These are phyloP conservation scores for Neoboletus magnificus DNA, from an alignment of 768 basidiomycete genomes.

Conservation along the genomic window DNA sequence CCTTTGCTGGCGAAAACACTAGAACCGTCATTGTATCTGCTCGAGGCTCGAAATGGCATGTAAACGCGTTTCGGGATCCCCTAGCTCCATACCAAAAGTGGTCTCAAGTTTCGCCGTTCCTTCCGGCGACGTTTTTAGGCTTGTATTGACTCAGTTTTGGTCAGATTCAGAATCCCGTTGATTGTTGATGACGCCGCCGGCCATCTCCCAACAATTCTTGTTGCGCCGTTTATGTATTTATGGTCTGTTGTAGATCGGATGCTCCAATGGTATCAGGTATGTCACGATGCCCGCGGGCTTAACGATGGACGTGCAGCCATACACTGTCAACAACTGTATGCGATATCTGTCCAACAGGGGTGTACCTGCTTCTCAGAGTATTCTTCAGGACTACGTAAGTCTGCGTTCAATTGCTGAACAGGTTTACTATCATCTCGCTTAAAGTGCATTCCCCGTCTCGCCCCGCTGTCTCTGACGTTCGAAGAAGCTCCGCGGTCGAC, in stretches of 20 bases:
- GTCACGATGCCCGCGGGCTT: not conserved
- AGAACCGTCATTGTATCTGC: too few species aligned
- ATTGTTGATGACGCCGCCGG: too few species aligned
- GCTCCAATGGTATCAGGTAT: not conserved
- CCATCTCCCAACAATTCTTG: not conserved
- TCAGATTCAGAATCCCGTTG: too few species aligned
- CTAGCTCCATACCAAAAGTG: not conserved
- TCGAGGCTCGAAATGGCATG: not conserved
- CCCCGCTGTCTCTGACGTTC: not conserved
- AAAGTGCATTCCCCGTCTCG: not conserved
- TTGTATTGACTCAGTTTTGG: not conserved
- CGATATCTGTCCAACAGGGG: not conserved
- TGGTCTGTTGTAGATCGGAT: not conserved
- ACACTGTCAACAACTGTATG: not conserved
- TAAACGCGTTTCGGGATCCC: not conserved
- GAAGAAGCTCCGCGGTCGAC: not conserved
- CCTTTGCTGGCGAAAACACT: too few species aligned
- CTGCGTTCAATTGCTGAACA: not conserved
- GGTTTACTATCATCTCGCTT: too few species aligned
- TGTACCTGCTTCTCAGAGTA: not conserved
- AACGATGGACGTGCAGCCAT: not conserved
- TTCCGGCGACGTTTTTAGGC: not conserved
- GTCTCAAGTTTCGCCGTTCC: not conserved
- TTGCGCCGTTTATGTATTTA: not conserved
- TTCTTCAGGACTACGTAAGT: not conserved